phyloP scores from a whole-genome alignment of 371 early-diverging fungal genomes.

The Syncephalis fuscata region DNA sequence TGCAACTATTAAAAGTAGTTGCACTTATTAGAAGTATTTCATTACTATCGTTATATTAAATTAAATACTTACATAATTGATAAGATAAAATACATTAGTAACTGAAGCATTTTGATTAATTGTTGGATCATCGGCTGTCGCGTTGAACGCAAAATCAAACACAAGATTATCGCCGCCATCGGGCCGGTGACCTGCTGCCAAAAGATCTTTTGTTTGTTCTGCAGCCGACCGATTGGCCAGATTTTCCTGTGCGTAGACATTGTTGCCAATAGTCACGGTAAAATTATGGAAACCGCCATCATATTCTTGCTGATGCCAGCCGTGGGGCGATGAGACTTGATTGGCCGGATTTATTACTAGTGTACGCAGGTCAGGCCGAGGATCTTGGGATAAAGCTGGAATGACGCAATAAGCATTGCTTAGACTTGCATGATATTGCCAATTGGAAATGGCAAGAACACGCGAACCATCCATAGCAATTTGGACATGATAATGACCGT shows the following conservation, averaged over 20 bases:
- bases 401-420: no score
- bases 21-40: slow-evolving; percentile 89
- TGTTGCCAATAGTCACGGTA: slow-evolving; percentile 63
- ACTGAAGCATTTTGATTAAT: slow-evolving; percentile 71
- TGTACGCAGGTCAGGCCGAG: no score
- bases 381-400: no score
- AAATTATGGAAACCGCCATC: slow-evolving; percentile 28
- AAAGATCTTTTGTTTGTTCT: slow-evolving; percentile 47
- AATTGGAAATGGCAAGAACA: no score
- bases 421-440: no score
- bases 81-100: slow-evolving; percentile 88
- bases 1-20: slow-evolving; percentile 88
- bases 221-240: slow-evolving; percentile 53
- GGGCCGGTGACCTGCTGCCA: slow-evolving; percentile 66
- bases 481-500: no score
- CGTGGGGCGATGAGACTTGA: slow-evolving; percentile 50
- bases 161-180: slow-evolving; percentile 30
- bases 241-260: slow-evolving; percentile 63
- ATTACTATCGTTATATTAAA: slow-evolving; percentile 64
- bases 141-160: slow-evolving; percentile 64
- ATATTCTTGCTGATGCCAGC: slow-evolving; percentile 52
- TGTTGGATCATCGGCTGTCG: slow-evolving; percentile 42
- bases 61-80: slow-evolving; percentile 58
- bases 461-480: no score
- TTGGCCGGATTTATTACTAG: slow-evolving; percentile 52